Evolutionary conservation across 2,329 filamentous ascomycete genomes (phyloP).

Genomic region (Coniochaeta sp.): DNA sequence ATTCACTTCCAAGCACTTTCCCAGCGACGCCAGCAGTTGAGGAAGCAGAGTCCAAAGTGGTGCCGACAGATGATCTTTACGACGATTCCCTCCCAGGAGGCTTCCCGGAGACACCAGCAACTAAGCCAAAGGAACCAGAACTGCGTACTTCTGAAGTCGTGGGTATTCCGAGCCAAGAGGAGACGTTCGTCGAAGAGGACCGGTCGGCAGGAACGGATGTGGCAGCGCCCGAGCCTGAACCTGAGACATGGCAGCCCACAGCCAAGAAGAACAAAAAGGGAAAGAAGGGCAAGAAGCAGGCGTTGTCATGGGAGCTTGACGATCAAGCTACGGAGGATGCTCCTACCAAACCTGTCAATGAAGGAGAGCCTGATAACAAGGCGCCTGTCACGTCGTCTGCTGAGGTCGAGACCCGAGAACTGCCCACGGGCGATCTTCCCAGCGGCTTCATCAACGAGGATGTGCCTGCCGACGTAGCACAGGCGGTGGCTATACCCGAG

Average conservation of each 20-base stretch:
- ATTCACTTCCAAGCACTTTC: background rate
- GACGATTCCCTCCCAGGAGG: background rate
- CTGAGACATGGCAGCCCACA: background rate
- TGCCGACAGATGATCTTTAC: background rate
- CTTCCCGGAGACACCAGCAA: background rate
- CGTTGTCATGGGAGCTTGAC: conserved; percentile 12
- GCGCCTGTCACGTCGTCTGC: background rate
- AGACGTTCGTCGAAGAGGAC: conserved; percentile 8
- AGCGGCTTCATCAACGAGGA: conserved; percentile 1
- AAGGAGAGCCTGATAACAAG: background rate
- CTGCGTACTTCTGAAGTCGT: conserved; percentile 3
- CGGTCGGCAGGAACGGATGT: no score
- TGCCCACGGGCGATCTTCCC: conserved; percentile 1
- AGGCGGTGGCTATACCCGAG: background rate
- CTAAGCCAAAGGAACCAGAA: conserved; percentile 5
- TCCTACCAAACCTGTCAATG: background rate
- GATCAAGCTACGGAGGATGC: background rate
- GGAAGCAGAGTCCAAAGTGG: background rate
- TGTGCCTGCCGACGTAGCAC: background rate
- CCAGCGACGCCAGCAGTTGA: background rate
- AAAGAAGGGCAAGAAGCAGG: conserved; percentile 28
- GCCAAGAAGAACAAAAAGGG: conserved; percentile 28
- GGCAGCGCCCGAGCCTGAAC: background rate
- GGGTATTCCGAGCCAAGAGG: background rate
- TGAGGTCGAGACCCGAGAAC: background rate